A percentile compares a stretch with the other conserved stretches of the same genome.
Evolutionary conservation across 1,284 basidiomycete species (phyloP).

Genomic region (Heterobasidion occidentale): DNA sequence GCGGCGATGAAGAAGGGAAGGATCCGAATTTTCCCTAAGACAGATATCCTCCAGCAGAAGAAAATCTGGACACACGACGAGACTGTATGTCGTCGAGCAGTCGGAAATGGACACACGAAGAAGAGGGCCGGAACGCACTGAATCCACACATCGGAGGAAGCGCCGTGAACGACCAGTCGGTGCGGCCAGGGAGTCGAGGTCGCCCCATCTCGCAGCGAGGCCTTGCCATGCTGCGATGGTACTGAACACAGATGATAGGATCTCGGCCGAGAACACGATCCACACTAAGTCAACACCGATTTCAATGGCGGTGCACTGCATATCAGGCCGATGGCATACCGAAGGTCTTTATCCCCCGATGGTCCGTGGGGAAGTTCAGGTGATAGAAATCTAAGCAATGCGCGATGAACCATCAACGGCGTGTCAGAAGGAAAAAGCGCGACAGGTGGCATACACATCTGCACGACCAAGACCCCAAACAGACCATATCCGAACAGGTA

Average conservation of each 20-base stretch:
- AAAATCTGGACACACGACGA: neutral
- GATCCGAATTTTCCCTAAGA: neutral
- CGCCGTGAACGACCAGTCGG: neutral
- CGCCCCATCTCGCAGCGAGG: neutral
- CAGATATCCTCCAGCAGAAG: neutral
- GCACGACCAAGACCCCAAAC: neutral
- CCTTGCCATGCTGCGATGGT: neutral
- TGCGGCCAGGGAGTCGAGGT: neutral
- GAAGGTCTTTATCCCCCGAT: neutral
- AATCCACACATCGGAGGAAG: neutral
- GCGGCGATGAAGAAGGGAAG: neutral
- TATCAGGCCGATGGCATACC: neutral
- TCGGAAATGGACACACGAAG: neutral
- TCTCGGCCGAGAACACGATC: neutral
- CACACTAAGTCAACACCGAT: neutral
- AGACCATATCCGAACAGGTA: neutral
- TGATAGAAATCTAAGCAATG: neutral
- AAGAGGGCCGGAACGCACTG: neutral
- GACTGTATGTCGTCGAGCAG: neutral
- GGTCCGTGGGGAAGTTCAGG: neutral
- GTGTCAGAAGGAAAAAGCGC: neutral
- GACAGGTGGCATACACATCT: neutral
- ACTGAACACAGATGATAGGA: neutral
- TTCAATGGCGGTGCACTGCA: neutral
- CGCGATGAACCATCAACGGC: neutral